These are phyloP conservation scores for Suillus alpinus DNA, from an alignment of 768 basidiomycete genomes.

Conservation along the genomic window DNA sequence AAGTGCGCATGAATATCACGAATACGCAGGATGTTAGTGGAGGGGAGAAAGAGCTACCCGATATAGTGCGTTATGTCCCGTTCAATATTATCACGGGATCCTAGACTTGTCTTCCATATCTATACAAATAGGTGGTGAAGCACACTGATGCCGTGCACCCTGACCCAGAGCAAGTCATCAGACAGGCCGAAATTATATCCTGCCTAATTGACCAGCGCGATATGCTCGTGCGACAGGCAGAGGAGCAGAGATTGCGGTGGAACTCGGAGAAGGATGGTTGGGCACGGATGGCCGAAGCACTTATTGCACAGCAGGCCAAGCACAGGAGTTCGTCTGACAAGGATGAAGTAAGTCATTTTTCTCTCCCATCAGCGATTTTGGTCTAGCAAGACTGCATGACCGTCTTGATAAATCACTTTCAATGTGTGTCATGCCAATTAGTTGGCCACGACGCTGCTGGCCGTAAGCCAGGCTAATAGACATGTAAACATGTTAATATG, in stretches of 20 bases:
- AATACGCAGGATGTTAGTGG: constrained; percentile 38
- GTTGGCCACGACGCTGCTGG: neutral
- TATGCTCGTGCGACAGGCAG: constrained; percentile 46
- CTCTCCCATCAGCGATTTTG: constrained; percentile 2
- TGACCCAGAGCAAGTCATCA: constrained; percentile 44
- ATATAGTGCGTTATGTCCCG: constrained; percentile 49
- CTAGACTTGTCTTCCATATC: neutral
- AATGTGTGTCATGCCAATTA: neutral
- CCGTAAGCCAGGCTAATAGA: neutral
- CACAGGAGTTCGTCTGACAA: constrained; percentile 34
- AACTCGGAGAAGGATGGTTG: constrained; percentile 61
- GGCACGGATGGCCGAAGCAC: constrained; percentile 65
- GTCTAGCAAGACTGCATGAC: neutral
- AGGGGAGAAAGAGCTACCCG: constrained; percentile 50
- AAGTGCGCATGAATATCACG: constrained; percentile 45
- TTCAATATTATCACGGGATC: constrained; percentile 12
- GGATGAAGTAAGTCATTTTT: constrained; percentile 41
- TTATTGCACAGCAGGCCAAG: constrained; percentile 48
- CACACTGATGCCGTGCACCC: constrained; percentile 43
- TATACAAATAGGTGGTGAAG: constrained; percentile 39
- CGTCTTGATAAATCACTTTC: neutral
- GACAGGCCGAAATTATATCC: constrained; percentile 63
- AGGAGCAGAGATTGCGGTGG: constrained; percentile 62
- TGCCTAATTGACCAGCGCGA: constrained; percentile 56
- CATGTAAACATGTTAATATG: neutral